phyloP scores from a whole-genome alignment of 1,284 basidiomycete genomes.

The Malassezia restricta region DNA sequence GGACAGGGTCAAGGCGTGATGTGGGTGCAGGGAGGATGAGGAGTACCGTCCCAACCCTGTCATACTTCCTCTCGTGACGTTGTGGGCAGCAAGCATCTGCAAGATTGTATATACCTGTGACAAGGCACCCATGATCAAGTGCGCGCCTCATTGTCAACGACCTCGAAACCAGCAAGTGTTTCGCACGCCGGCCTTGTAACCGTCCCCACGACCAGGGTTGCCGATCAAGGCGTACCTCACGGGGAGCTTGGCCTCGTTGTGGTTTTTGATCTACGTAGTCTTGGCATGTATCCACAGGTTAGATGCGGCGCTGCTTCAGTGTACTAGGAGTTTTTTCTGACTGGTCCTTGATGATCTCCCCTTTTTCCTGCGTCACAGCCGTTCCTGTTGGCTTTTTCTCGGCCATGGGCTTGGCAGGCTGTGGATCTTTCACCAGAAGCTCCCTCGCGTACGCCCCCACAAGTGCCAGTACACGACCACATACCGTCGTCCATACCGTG shows the following conservation, averaged over 20 bases:
- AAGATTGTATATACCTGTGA: constrained; percentile 6
- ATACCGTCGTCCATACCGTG: constrained; percentile 15
- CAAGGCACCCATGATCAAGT: constrained; percentile 24
- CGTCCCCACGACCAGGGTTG: constrained; percentile 26
- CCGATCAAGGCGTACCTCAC: constrained; percentile 27
- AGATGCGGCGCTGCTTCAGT: neutral
- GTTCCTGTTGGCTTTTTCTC: neutral
- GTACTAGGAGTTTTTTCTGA: neutral
- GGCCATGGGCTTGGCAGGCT: neutral
- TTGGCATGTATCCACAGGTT: neutral
- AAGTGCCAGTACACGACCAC: constrained; percentile 12
- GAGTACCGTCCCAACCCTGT: too few relatives aligned
- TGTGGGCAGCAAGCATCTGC: too few relatives aligned
- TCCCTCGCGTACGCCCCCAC: constrained; percentile 13
- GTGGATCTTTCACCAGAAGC: constrained; percentile 3
- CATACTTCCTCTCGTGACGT: too few relatives aligned
- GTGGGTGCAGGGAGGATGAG: too few relatives aligned
- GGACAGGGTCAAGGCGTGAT: neutral
- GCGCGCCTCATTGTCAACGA: constrained; percentile 24
- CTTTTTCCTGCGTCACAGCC: neutral
- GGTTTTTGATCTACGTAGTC: constrained; percentile 25
- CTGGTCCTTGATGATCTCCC: neutral
- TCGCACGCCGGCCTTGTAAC: constrained; percentile 28
- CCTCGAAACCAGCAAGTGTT: constrained; percentile 36
- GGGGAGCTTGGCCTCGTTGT: constrained; percentile 31